These are phyloP conservation scores for Hapsidospora chrysogenum DNA, from an alignment of 495 filamentous ascomycete genomes.

Conservation along the genomic window DNA sequence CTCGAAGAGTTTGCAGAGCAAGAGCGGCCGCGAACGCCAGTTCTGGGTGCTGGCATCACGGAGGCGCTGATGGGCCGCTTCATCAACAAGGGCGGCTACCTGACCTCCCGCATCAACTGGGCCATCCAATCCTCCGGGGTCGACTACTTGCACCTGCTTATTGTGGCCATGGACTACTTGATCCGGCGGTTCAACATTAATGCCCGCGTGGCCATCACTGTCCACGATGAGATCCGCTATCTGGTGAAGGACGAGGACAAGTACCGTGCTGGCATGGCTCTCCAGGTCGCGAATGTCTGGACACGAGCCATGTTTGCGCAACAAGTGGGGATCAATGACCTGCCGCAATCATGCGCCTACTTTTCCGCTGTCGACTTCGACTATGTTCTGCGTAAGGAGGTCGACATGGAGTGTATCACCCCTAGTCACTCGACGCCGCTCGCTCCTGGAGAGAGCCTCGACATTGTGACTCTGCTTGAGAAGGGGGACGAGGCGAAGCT, in stretches of 20 bases:
- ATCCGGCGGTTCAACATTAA: conserved; percentile 69
- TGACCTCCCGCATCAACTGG: conserved; percentile 97
- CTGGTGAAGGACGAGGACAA: conserved; percentile 73
- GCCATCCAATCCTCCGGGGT: conserved; percentile 95
- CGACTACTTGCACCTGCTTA: conserved; percentile 90
- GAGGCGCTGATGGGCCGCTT: conserved; percentile 81
- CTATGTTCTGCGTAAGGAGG: conserved; percentile 84
- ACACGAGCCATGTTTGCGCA: conserved; percentile 93
- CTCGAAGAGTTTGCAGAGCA: conserved; percentile 95
- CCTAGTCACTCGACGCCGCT: conserved; percentile 70
- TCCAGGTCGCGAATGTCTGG: conserved; percentile 93
- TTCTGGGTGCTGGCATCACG: conserved; percentile 92
- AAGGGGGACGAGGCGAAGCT: conserved; percentile 48
- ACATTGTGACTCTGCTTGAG: conserved; percentile 56
- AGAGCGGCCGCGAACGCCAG: conserved; percentile 76
- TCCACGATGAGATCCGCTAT: conserved; percentile 96
- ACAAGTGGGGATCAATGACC: conserved; percentile 88
- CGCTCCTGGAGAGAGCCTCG: conserved; percentile 68
- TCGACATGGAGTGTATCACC: conserved; percentile 92
- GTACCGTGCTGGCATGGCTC: conserved; percentile 75
- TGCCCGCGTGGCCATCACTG: conserved; percentile 78
- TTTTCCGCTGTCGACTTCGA: conserved; percentile 95
- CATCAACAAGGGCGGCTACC: conserved; percentile 78
- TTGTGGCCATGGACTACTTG: conserved; percentile 89
- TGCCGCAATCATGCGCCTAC: conserved; percentile 85